These are phyloP conservation scores for Xylaria sp. DNA, from an alignment of 2,329 filamentous ascomycete genomes.

Conservation along the genomic window DNA sequence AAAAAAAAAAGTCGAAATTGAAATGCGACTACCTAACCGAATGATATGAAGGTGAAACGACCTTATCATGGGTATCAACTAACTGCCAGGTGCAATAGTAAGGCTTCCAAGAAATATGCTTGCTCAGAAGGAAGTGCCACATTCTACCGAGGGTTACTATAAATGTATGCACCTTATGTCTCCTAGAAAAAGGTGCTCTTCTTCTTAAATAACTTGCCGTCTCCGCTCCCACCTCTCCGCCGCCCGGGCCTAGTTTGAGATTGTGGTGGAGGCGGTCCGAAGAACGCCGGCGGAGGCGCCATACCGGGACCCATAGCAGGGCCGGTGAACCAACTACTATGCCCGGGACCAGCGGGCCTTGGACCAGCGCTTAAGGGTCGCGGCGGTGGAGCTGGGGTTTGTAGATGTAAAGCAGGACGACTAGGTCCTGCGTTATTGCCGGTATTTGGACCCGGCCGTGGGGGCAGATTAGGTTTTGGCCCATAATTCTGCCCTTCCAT, in stretches of 20 bases:
- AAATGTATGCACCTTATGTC: background rate
- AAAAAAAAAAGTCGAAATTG: background rate
- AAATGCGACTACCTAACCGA: background rate
- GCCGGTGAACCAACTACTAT: slow-evolving; percentile 49
- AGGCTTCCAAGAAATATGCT: slow-evolving; percentile 9
- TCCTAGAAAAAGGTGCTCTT: slow-evolving; percentile 61
- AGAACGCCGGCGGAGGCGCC: slow-evolving; percentile 40
- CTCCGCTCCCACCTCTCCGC: slow-evolving; percentile 48
- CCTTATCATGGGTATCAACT: slow-evolving; percentile 35
- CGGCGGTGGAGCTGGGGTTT: slow-evolving; percentile 52
- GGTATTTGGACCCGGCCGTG: slow-evolving; percentile 48
- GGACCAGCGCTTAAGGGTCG: slow-evolving; percentile 63
- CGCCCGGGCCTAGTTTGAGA: slow-evolving; percentile 57
- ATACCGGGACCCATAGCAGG: slow-evolving; percentile 32
- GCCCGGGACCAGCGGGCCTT: slow-evolving; percentile 38
- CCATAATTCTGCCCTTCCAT: slow-evolving; percentile 59
- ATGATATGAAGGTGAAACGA: background rate
- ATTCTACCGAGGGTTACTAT: background rate
- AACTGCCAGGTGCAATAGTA: slow-evolving; percentile 13
- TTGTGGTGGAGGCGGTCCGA: slow-evolving; percentile 54
- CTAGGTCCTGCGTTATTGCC: slow-evolving; percentile 22
- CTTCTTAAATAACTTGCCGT: slow-evolving; percentile 58
- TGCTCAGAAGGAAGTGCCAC: background rate
- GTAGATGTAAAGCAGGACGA: slow-evolving; percentile 45
- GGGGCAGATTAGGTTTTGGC: slow-evolving; percentile 48